These are phyloP conservation scores for Amylostereum areolatum DNA, from an alignment of 1,284 basidiomycete species.

Conservation along the genomic window DNA sequence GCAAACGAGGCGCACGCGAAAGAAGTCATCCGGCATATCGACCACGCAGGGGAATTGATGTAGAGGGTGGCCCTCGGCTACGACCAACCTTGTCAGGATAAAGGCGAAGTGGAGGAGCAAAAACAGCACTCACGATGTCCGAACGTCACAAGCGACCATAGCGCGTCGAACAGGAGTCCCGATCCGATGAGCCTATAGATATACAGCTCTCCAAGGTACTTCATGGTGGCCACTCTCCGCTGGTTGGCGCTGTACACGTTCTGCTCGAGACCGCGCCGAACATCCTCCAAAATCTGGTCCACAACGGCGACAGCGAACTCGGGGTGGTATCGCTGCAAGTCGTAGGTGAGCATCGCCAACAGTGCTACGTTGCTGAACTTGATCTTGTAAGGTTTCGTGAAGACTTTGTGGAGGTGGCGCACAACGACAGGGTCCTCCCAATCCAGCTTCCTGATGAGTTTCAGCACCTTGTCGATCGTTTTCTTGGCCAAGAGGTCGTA, in stretches of 20 bases:
- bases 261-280: constrained; percentile 86
- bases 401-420: constrained; percentile 66
- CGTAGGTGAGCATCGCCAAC: constrained; percentile 92
- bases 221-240: constrained; percentile 83
- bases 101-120: constrained; percentile 7
- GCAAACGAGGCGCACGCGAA: constrained; percentile 89
- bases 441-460: constrained; percentile 87
- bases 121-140: constrained; percentile 75
- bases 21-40: constrained; percentile 95
- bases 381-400: constrained; percentile 96
- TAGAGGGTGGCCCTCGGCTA: constrained; percentile 86
- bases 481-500: constrained; percentile 88
- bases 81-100: constrained; percentile 2
- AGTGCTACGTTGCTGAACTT: constrained; percentile 88
- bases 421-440: constrained; percentile 77
- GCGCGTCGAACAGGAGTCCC: constrained; percentile 84
- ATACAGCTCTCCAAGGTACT: constrained; percentile 95
- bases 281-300: constrained; percentile 92
- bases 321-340: constrained; percentile 88
- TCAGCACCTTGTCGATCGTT: constrained; percentile 90
- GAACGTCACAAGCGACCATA: constrained; percentile 95
- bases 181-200: constrained; percentile 94
- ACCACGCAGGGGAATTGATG: constrained; percentile 73
- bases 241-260: constrained; percentile 97
- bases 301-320: constrained; percentile 86